Evolutionary conservation across 257 asterid genomes (phyloP).

Genomic region (Plantago elongata): DNA sequence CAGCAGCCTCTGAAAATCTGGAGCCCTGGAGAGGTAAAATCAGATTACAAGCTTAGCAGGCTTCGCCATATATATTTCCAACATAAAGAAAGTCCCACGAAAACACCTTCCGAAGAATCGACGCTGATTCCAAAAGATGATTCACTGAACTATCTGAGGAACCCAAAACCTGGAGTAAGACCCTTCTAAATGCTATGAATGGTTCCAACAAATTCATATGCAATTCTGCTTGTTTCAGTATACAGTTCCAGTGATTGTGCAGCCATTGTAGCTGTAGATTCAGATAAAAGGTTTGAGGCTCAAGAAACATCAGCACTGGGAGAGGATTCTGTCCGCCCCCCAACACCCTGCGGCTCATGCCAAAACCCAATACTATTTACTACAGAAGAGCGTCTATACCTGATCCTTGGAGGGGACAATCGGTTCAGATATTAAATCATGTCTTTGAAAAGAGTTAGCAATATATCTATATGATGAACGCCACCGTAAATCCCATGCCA

Average conservation of each 20-base stretch:
- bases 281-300: constrained; percentile 20
- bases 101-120: constrained; percentile 87
- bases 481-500: constrained; percentile 94
- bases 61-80: constrained; percentile 11
- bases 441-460: constrained; percentile 36
- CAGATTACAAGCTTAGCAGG: constrained; percentile 19
- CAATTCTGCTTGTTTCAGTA: constrained; percentile 69
- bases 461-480: constrained; percentile 33
- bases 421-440: constrained; percentile 49
- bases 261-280: constrained; percentile 60
- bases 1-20: constrained; percentile 89
- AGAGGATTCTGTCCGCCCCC: neutral
- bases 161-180: constrained; percentile 66
- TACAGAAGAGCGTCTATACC: constrained; percentile 40
- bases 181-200: constrained; percentile 84
- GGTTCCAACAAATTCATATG: constrained; percentile 97
- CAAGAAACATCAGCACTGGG: constrained; percentile 4
- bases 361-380: constrained; percentile 7
- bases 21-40: constrained; percentile 53
- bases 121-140: constrained; percentile 86
- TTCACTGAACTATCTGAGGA: constrained; percentile 49
- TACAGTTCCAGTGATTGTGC: constrained; percentile 61
- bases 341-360: too few relatives aligned
- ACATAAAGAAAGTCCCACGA: constrained; percentile 16
- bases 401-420: constrained; percentile 50